Evolutionary conservation across 257 asterid species (phyloP), one percentile per base, ranked within the genome.

Genomic region (Primulina huaijiensis): DNA sequence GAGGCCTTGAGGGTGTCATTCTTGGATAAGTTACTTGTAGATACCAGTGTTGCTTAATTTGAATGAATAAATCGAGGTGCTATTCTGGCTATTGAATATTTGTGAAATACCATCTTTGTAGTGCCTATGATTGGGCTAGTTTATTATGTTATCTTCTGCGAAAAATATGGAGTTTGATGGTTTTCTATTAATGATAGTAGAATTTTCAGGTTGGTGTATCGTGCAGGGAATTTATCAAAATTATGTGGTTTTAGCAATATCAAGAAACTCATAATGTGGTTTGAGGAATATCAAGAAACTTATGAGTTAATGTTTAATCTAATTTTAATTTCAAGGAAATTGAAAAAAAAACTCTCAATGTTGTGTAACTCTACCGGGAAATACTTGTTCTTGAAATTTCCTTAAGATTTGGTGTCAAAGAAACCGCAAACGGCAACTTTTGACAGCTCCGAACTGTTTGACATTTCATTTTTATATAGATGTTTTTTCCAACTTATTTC

Each of bases 301-400:
- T 43, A 43, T 0, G 3, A 43, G 6, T 43, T 12, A 12, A 11
- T 43, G 53, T 43, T 0, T 43, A 43, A 5, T 43, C 6, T 43
- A 43, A 12, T 43, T 38, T 43, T 12, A 43, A 43, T 11, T 12
- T 43, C 55, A 43, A 12, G 55, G 55, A 43, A 43, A 43, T 43
- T 40, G 1, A 43, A 3, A 14, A 43, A 43, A 14, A 43, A 11
- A 30, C 3, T 43, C 12, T 64, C 25, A 8, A 10, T 23, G 6
- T 38, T n/a, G 27, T 59, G 31, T 43, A 3, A 17, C 33, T 16
- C 25, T 67, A 8, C 25, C 46, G 3, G 21, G 33, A 72, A 33
- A 74, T 21, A 7, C 29, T 46, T 11, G 33, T 55, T 55, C 10
- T 34, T 8, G 68, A 68, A 11, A 75, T 30, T 62, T 67, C 67